Evolutionary conservation across 495 filamentous ascomycete genomes (phyloP), one percentile per base, ranked within the genome.

Genomic region (Parathielavia hyrcaniae): DNA sequence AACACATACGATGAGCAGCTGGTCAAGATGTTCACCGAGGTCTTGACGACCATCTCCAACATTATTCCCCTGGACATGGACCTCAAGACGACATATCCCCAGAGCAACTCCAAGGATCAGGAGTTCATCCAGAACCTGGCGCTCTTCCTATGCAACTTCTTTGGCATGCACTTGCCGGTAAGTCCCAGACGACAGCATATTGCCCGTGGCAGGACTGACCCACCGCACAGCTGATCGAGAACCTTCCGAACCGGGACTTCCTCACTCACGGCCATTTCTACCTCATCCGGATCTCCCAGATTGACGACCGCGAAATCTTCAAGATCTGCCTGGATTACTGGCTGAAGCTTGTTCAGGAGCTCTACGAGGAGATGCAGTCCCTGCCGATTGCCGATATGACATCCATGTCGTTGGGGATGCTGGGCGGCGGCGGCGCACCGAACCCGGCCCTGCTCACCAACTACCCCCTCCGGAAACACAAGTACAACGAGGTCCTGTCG

Each of bases 291-390:
- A 95, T 99, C 64, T 96, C 90, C 35, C 95, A 97, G 70, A 97
- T 99, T 59, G 93, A 99, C 56, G 93, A 99, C 65, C 84, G 93
- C 50, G 93, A 99, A 68, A 93, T 99, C 58, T 99, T 99, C 81
- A 99, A 99, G 78, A 97, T 97, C 63, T 96, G 90, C 67, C 77
- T 99, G 49, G 93, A 99, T 64, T 99, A 99, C 73, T 99, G 93
- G 93, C 95, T 95, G 20, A 96, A 96, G 66, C 79, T 97, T 14
- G 95, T 97, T n/a, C 90, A 95, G 63, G 95, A 97, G 70, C 80
- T 99, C 5, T 99, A 96, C 64, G 95, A 99, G 70, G 95, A 97
- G 75, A 97, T 97, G 91, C 95, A 97, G 69, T 79, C 86, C 30
- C 80, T 97, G 5, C 95, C 93, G 1, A 86, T 97, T 48, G 89